phyloP scores from a whole-genome alignment of 345 rosid species.

The Melaleuca alternifolia region DNA sequence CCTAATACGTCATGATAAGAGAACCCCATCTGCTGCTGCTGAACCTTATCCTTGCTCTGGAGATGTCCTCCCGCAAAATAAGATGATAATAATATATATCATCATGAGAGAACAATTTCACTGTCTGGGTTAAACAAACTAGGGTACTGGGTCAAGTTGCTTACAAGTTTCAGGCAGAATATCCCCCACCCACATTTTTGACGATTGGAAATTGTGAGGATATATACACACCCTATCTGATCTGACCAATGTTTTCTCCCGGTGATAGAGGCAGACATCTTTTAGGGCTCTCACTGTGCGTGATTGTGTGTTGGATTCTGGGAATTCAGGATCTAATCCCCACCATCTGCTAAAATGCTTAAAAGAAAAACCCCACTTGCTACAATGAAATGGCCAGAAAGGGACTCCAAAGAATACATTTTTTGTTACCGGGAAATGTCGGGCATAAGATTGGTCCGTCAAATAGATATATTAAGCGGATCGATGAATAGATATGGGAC shows the following conservation, averaged over 20 bases:
- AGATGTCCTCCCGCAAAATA: background rate
- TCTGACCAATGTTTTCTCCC: background rate
- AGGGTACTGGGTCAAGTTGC: background rate
- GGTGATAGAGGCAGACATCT: background rate
- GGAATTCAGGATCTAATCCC: constrained; percentile 31
- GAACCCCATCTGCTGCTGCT: background rate
- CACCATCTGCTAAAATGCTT: constrained; percentile 22
- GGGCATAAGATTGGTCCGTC: background rate
- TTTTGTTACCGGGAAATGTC: background rate
- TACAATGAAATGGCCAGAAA: background rate
- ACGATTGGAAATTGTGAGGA: background rate
- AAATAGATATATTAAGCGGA: background rate
- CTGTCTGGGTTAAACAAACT: background rate
- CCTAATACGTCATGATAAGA: background rate
- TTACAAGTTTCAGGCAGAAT: background rate
- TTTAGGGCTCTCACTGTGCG: background rate
- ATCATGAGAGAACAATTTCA: background rate
- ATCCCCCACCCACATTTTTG: background rate
- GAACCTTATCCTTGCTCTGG: background rate
- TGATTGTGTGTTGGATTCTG: background rate
- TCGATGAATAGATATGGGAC: background rate
- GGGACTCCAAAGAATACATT: background rate
- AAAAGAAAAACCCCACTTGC: constrained; percentile 5
- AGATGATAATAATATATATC: background rate
- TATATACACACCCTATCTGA: background rate